phyloP scores from a whole-genome alignment of 1,284 basidiomycete genomes.

The Apiotrichum akiyoshidainum region DNA sequence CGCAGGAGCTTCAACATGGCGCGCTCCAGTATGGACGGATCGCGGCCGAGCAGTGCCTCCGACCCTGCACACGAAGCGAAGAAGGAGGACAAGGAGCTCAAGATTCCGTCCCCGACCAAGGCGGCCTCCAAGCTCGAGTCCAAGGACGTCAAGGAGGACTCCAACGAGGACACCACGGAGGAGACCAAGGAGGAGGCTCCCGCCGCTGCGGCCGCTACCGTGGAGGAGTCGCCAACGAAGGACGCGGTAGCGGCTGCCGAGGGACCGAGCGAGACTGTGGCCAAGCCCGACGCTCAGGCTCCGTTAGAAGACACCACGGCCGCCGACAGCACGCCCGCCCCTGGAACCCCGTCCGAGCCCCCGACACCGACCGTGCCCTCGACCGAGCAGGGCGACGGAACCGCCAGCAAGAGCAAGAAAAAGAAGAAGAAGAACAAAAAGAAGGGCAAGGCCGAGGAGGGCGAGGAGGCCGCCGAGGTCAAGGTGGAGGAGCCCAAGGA shows the following conservation, averaged over 20 bases:
- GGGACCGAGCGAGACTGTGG: too few relatives aligned
- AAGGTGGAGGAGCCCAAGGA: neutral
- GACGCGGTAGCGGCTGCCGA: neutral
- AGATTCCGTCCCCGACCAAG: neutral
- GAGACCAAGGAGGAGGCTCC: neutral
- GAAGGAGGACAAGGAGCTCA: neutral
- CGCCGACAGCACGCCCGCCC: neutral
- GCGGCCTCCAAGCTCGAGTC: neutral
- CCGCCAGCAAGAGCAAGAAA: neutral
- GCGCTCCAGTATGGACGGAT: conserved; percentile 7
- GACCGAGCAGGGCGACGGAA: too few relatives aligned
- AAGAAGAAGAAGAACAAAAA: conserved; percentile 18
- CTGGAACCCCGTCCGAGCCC: neutral
- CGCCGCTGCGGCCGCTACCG: neutral
- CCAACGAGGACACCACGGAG: neutral
- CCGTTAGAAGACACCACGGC: neutral
- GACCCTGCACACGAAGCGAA: neutral
- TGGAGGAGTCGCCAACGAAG: neutral
- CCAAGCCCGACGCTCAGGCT: neutral
- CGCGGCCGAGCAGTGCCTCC: conserved; percentile 1
- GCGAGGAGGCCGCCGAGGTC: neutral
- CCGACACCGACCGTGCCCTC: too few relatives aligned
- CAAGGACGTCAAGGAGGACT: neutral
- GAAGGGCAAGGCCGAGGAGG: conserved; percentile 5
- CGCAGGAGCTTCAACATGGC: conserved; percentile 34